A percentile compares a stretch with the other conserved stretches of the same genome.
Evolutionary conservation across 805 yeast genomes (phyloP).

Genomic region (Komagataella pastoris): DNA sequence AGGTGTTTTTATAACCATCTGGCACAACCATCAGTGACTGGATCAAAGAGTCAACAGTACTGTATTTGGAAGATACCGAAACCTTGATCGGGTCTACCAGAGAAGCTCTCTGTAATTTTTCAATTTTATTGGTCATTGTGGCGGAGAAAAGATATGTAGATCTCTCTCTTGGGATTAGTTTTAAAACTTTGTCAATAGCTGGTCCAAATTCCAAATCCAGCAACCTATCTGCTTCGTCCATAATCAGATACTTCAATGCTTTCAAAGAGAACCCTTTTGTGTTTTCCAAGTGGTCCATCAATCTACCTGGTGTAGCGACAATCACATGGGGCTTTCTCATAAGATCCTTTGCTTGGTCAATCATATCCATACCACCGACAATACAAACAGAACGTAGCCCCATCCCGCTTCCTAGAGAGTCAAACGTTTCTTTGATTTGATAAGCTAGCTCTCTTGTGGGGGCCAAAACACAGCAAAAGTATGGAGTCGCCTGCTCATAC

Average conservation of each 20-base stretch:
- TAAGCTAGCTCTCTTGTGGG: slow-evolving; percentile 81
- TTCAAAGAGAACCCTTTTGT: slow-evolving; percentile 82
- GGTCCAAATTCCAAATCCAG: slow-evolving; percentile 96
- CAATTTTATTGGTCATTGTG: slow-evolving; percentile 94
- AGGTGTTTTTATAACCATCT: slow-evolving; percentile 85
- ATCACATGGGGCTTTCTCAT: slow-evolving; percentile 90
- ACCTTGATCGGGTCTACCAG: slow-evolving; percentile 80
- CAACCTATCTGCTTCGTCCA: slow-evolving; percentile 96
- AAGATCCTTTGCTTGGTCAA: slow-evolving; percentile 92
- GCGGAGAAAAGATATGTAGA: slow-evolving; percentile 87
- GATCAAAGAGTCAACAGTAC: slow-evolving; percentile 87
- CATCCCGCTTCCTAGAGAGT: slow-evolving; percentile 84
- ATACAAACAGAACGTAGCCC: slow-evolving; percentile 83
- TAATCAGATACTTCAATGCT: slow-evolving; percentile 68
- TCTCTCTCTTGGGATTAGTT: slow-evolving; percentile 72
- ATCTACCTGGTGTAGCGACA: slow-evolving; percentile 85
- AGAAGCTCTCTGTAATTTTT: slow-evolving; percentile 88
- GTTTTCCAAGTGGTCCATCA: slow-evolving; percentile 86
- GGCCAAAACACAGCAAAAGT: slow-evolving; percentile 78
- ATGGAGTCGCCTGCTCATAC: slow-evolving; percentile 82
- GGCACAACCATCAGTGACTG: slow-evolving; percentile 87
- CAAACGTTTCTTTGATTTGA: slow-evolving; percentile 89
- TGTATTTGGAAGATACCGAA: slow-evolving; percentile 77
- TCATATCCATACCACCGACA: slow-evolving; percentile 97
- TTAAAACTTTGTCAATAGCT: slow-evolving; percentile 74